Conservation (phyloP, 129 eudicot genomes). For the Scalesia atractyloides region DNA sequence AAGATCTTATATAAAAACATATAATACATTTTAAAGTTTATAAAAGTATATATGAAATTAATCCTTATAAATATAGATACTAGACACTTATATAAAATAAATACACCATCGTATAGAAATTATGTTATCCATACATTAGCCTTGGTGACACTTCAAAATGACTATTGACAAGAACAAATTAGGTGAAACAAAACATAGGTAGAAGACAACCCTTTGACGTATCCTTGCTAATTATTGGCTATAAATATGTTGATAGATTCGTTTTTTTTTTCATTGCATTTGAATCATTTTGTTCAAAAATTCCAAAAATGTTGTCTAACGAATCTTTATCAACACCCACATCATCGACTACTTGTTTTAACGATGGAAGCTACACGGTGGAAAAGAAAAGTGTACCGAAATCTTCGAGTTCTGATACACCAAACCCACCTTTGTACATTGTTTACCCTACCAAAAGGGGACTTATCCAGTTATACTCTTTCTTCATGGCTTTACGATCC, state of each 20-base stretch:
- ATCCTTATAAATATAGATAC: no score
- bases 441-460: slow-evolving; percentile 21
- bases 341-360: slow-evolving; percentile 1
- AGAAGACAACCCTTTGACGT: not conserved
- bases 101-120: no score
- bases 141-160: no score
- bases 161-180: no score
- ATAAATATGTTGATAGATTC: not conserved
- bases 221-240: not conserved
- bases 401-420: slow-evolving; percentile 19
- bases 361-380: slow-evolving; percentile 10
- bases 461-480: slow-evolving; percentile 25
- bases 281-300: not conserved
- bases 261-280: not conserved
- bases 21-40: no score
- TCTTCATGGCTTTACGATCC: slow-evolving; percentile 28
- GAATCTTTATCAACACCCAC: not conserved
- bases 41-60: no score
- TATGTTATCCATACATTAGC: no score
- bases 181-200: no score
- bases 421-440: slow-evolving; percentile 27
- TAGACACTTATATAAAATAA: no score
- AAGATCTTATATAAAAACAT: no score
- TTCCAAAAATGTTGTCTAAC: not conserved
- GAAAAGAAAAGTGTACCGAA: not conserved